A percentile compares a stretch with the other conserved stretches of the same genome.
phyloP scores from a whole-genome alignment of 1,284 basidiomycete species.

The Hemileia vastatrix region DNA sequence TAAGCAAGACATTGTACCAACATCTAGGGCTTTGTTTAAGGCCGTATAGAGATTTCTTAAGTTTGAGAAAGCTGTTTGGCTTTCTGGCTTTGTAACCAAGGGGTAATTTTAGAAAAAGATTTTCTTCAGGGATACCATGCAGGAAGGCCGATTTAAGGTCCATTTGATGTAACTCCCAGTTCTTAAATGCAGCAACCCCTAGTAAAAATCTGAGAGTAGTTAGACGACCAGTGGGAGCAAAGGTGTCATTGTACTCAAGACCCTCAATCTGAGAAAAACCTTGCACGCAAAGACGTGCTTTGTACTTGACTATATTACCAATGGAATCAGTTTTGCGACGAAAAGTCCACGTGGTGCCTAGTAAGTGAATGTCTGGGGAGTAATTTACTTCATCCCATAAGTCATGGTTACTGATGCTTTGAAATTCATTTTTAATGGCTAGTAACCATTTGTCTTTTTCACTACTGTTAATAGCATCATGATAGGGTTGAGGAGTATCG shows the following conservation, averaged over 20 bases:
- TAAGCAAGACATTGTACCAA: background rate
- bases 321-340: no score
- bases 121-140: constrained; percentile 9
- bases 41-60: constrained; percentile 2
- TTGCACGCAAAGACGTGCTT: constrained; percentile 23
- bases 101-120: background rate
- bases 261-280: constrained; percentile 22
- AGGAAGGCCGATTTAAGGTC: constrained; percentile 24
- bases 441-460: no score
- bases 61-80: no score
- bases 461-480: no score
- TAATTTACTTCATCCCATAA: no score
- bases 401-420: no score
- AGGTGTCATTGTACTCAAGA: constrained; percentile 21
- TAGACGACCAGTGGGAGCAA: constrained; percentile 12
- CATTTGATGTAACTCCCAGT: constrained; percentile 14
- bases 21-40: background rate
- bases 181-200: constrained; percentile 4
- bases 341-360: no score
- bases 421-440: no score
- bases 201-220: constrained; percentile 11
- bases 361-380: no score
- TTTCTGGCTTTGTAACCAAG: no score
- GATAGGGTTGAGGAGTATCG: no score
- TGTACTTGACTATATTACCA: no score